Conservation (phyloP, 306 rosid species). For the Pueraria montana region DNA sequence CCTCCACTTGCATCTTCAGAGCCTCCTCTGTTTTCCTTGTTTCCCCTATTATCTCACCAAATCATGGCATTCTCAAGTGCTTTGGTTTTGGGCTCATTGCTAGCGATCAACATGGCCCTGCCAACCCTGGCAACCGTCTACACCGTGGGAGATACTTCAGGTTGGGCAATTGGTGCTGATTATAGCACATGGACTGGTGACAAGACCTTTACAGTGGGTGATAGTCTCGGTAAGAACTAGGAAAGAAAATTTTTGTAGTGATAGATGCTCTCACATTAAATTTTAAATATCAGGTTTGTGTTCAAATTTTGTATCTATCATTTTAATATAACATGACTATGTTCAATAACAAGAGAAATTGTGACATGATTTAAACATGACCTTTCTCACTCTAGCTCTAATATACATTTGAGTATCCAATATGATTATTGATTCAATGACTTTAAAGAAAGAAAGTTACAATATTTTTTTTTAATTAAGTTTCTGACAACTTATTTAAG, state of each 20-base stretch:
- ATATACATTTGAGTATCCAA: too few relatives aligned
- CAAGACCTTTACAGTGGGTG: constrained; percentile 78
- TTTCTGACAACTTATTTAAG: too few relatives aligned
- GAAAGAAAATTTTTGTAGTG: neutral
- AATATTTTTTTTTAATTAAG: too few relatives aligned
- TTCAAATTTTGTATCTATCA: too few relatives aligned
- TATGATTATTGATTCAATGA: too few relatives aligned
- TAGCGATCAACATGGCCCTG: constrained; percentile 59
- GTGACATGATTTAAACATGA: neutral
- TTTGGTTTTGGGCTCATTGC: constrained; percentile 43
- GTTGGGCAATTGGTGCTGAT: constrained; percentile 76
- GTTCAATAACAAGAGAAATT: neutral
- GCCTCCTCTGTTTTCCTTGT: constrained; percentile 19
- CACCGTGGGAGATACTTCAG: constrained; percentile 81
- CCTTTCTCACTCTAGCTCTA: neutral
- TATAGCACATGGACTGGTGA: constrained; percentile 80
- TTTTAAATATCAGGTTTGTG: neutral
- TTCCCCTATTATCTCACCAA: constrained; percentile 24
- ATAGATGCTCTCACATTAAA: neutral
- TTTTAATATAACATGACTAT: too few relatives aligned
- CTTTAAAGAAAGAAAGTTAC: too few relatives aligned
- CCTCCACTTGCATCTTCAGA: constrained; percentile 32
- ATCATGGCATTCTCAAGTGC: constrained; percentile 60
- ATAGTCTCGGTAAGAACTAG: constrained; percentile 70
- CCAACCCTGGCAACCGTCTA: constrained; percentile 67